A percentile compares a stretch with the other conserved stretches of the same genome.
These are phyloP conservation scores for Glycine tomentella DNA, from an alignment of 306 rosid genomes.

Conservation along the genomic window DNA sequence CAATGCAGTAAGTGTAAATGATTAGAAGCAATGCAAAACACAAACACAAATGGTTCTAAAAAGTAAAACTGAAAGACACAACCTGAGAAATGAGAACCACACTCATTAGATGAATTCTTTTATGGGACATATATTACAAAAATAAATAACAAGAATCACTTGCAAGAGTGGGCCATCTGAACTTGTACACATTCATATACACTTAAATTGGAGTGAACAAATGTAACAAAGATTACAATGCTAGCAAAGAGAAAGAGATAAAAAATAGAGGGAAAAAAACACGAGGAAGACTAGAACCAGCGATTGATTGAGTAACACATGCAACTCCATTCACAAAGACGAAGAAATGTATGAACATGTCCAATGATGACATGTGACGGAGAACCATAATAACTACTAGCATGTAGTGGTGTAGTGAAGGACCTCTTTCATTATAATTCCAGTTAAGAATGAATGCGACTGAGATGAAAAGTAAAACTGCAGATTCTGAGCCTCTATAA, in stretches of 20 bases:
- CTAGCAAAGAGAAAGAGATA: neutral
- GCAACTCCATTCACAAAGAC: constrained; percentile 55
- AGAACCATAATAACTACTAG: constrained; percentile 40
- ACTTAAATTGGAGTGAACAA: constrained; percentile 58
- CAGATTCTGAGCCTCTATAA: constrained; percentile 46
- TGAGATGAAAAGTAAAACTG: constrained; percentile 39
- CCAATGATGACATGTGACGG: constrained; percentile 45
- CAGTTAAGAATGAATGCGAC: constrained; percentile 57
- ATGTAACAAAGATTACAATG: constrained; percentile 58
- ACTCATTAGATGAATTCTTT: constrained; percentile 42
- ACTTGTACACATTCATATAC: constrained; percentile 73
- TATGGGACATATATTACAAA: constrained; percentile 66
- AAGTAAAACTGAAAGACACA: neutral
- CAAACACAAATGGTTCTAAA: neutral
- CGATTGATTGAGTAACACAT: constrained; percentile 19
- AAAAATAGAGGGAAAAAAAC: neutral
- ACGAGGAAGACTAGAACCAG: constrained; percentile 34
- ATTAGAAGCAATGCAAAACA: neutral
- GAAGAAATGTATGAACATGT: constrained; percentile 44
- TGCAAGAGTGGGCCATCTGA: constrained; percentile 46
- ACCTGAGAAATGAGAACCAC: constrained; percentile 12
- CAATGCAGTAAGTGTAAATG: neutral
- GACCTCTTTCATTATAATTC: constrained; percentile 44
- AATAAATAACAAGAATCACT: constrained; percentile 55
- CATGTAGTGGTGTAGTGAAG: constrained; percentile 38